Base-by-base conservation (phyloP, 148 eudicot species). In the Mesembryanthemum crystallinum region DNA sequence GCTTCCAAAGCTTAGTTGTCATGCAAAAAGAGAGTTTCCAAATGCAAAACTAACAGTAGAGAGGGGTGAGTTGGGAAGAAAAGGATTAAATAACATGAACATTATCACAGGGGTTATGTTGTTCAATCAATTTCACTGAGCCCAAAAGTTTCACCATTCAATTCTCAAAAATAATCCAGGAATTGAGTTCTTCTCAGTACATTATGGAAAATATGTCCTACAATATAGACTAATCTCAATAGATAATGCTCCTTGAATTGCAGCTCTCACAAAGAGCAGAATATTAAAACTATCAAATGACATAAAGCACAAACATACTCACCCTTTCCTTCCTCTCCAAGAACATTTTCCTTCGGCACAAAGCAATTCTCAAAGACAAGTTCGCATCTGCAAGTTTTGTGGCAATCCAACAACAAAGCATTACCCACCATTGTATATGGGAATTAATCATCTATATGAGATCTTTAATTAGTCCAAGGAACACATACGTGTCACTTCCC, bases 341-440 rank as follows among this genome's bases (percentile, higher is more conserved):
- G 94, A 73, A 96, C 84, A 75, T 96, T 92, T 82, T 89, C 89
- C 67, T 82, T 84, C 23, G 99, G 98, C 81, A 96, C 99, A 88
- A 92, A 96, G 81, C 99, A 96, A 84, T 91, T 89, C 78, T 96
- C 98, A 60, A 96, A 96, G 67, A 96, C 99, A 79, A 96, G 99
- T 86, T 96, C 99, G 67, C 99, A 96, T 83, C 99, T 96, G 94
- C 85, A 86, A 76, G 58, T 72, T 70, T 55, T 71, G 79, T 61
- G 28, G 60, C 64, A 62, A 67, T 64, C 28, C 64, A 71, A 66
- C 30, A 37, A 21, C 7, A 58, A 49, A 47, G 30, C 9, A 59
- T 71, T 27, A 5, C 29, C 64, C 37, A 42, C 51, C 27, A 66
- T 33, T 28, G 15, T 1, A 49, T 65, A 35, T 23, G 18, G 45